Evolutionary conservation across 306 rosid genomes (phyloP).

Genomic region (Rubus parviflorus): DNA sequence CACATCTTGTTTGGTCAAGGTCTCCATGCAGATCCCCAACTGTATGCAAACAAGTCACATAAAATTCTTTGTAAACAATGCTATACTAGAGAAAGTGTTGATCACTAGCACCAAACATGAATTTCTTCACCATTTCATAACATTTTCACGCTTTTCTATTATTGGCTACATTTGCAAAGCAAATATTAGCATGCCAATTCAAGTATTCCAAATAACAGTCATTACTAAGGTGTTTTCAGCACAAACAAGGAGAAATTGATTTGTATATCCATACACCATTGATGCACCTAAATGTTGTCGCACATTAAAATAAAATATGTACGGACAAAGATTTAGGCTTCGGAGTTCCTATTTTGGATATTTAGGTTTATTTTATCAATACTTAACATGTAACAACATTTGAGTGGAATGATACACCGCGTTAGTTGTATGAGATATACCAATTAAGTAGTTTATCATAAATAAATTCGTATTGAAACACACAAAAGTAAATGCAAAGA

Average conservation of each 20-base stretch:
- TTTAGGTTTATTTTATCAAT: neutral
- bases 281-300: neutral
- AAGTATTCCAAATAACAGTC: neutral
- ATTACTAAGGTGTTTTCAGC: neutral
- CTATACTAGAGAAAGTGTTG: neutral
- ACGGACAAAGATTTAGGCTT: neutral
- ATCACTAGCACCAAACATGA: neutral
- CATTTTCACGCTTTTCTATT: neutral
- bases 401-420: neutral
- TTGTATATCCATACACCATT: neutral
- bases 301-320: neutral
- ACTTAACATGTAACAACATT: neutral
- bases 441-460: no score
- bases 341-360: neutral
- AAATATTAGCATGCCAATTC: neutral
- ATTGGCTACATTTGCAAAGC: neutral
- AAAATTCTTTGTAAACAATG: neutral
- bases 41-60: constrained; percentile 27
- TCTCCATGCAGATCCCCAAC: constrained; percentile 99
- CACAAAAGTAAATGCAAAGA: neutral
- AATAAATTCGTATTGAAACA: neutral
- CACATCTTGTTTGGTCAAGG: constrained; percentile 72
- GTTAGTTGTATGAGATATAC: neutral
- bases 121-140: constrained; percentile 3
- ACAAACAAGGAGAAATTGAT: neutral